Percentiles rank a stretch among this genome's conserved stretches.
phyloP scores from a whole-genome alignment of 352 stramenopile species.

The Phytophthora constricta region DNA sequence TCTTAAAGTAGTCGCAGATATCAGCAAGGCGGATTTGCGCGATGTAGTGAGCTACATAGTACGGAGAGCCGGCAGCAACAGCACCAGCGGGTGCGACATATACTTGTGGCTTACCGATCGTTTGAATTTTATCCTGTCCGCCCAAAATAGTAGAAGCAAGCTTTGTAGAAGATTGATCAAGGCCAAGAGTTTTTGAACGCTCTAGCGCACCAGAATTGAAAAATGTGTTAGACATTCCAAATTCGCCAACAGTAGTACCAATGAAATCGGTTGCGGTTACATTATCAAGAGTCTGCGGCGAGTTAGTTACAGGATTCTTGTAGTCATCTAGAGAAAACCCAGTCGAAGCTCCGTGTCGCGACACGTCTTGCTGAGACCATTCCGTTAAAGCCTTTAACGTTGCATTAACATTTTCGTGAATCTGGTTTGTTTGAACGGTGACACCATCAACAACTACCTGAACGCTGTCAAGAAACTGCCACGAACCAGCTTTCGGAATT shows the following conservation, averaged over 20 bases:
- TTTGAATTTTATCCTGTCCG: too few species aligned
- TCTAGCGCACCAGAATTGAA: not conserved
- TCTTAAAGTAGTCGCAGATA: constrained; percentile 27
- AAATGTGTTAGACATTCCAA: not conserved
- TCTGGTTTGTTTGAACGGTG: constrained; percentile 12
- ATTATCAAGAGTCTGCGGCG: too few species aligned
- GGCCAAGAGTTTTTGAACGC: not conserved
- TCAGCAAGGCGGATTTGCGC: constrained; percentile 3
- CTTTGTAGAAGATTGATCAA: too few species aligned
- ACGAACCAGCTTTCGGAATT: not conserved
- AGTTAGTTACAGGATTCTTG: too few species aligned
- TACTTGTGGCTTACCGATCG: too few species aligned
- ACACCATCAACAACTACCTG: constrained; percentile 3
- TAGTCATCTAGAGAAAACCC: not conserved
- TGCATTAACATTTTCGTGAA: constrained; percentile 17
- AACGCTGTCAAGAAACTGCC: not conserved
- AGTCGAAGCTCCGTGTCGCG: not conserved
- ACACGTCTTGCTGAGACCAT: not conserved
- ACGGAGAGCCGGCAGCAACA: too few species aligned
- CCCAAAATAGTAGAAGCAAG: too few species aligned
- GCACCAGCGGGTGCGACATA: too few species aligned
- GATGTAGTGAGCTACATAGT: constrained; percentile 15
- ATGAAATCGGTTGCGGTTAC: too few species aligned
- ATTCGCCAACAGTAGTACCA: constrained; percentile 3
- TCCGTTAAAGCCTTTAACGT: constrained; percentile 18